phyloP scores from a whole-genome alignment of 495 filamentous ascomycete genomes.

The Penicillium cataractarum region DNA sequence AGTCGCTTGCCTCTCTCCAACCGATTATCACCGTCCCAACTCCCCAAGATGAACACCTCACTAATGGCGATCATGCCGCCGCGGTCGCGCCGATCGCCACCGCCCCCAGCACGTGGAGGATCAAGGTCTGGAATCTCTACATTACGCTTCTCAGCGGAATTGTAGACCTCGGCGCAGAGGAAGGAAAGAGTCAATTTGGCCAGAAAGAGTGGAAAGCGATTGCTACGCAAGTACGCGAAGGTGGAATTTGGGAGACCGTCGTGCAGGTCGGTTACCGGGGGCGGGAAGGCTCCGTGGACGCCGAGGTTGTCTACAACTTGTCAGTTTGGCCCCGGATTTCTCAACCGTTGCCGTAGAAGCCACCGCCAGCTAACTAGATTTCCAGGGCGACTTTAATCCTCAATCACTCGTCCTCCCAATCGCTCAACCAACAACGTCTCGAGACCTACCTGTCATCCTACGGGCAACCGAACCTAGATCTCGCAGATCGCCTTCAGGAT shows the following conservation, averaged over 20 bases:
- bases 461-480: constrained; percentile 67
- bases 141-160: constrained; percentile 90
- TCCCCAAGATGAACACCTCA: constrained; percentile 40
- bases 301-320: constrained; percentile 93
- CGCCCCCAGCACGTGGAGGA: constrained; percentile 74
- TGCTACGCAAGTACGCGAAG: constrained; percentile 78
- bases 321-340: constrained; percentile 44
- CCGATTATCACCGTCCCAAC: constrained; percentile 66
- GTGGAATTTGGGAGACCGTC: constrained; percentile 90
- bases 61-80: constrained; percentile 37
- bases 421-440: constrained; percentile 79
- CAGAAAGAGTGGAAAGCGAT: constrained; percentile 79
- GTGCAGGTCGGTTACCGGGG: constrained; percentile 83
- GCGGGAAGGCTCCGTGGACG: constrained; percentile 85
- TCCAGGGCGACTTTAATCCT: constrained; percentile 81
- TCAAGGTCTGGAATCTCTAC: constrained; percentile 97
- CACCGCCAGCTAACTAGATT: background rate
- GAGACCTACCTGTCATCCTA: constrained; percentile 88
- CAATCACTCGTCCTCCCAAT: constrained; percentile 81
- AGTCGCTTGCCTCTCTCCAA: constrained; percentile 80
- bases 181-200: constrained; percentile 86
- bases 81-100: constrained; percentile 68
- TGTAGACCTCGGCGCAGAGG: constrained; percentile 83
- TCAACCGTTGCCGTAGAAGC: background rate
- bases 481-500: constrained; percentile 59